Evolutionary conservation across 2,329 filamentous ascomycete species (phyloP).

Genomic region (Pseudocercospora cruenta): DNA sequence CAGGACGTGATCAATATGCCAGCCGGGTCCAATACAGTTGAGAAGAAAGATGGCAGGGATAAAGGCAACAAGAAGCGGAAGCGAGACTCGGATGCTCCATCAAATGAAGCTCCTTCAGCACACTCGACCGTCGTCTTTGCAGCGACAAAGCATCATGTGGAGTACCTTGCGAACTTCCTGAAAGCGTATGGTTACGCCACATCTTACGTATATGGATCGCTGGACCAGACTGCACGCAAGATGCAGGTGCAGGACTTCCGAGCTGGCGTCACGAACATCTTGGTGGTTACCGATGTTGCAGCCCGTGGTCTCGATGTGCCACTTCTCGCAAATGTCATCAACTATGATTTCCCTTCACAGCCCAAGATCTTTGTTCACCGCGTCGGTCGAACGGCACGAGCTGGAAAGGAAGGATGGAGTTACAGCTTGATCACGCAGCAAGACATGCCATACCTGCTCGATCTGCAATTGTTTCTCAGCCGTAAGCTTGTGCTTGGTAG

Average conservation of each 20-base stretch:
- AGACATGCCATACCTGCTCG: slow-evolving; percentile 88
- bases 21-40: slow-evolving; percentile 62
- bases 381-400: slow-evolving; percentile 92
- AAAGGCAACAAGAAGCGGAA: slow-evolving; percentile 71
- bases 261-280: slow-evolving; percentile 78
- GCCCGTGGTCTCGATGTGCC: slow-evolving; percentile 98
- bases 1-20: slow-evolving; percentile 94
- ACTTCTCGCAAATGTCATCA: slow-evolving; percentile 93
- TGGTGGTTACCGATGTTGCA: slow-evolving; percentile 95
- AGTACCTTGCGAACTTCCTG: slow-evolving; percentile 86
- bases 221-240: slow-evolving; percentile 91
- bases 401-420: slow-evolving; percentile 89
- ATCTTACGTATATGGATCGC: slow-evolving; percentile 90
- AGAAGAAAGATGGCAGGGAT: slow-evolving; percentile 48
- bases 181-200: slow-evolving; percentile 80
- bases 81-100: slow-evolving; percentile 55
- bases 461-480: slow-evolving; percentile 93
- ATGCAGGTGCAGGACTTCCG: slow-evolving; percentile 92
- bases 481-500: slow-evolving; percentile 78
- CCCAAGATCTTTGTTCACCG: slow-evolving; percentile 96
- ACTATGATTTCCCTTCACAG: slow-evolving; percentile 96
- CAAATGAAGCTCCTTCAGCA: slow-evolving; percentile 74
- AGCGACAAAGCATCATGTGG: slow-evolving; percentile 95
- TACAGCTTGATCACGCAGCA: slow-evolving; percentile 88
- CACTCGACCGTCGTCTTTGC: slow-evolving; percentile 95